Evolutionary conservation across 2,329 filamentous ascomycete species (phyloP).

Genomic region (Phialocephala sp.): DNA sequence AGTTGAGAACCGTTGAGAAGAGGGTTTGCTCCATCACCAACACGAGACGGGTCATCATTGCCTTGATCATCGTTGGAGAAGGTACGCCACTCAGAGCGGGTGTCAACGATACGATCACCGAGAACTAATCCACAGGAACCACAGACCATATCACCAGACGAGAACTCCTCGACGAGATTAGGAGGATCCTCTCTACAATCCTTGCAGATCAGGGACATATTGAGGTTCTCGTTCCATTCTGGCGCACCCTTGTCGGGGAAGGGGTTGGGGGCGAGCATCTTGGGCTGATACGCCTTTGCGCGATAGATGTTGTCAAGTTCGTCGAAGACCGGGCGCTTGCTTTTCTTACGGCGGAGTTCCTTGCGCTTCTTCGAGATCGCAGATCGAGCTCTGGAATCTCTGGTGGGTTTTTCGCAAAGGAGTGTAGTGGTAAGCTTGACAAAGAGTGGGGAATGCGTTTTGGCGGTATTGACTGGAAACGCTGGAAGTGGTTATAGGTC

Average conservation of each 20-base stretch:
- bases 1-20: conserved; percentile 90
- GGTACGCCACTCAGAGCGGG: conserved; percentile 96
- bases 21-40: conserved; percentile 90
- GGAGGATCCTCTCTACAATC: conserved; percentile 94
- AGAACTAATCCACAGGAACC: conserved; percentile 90
- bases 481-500: conserved; percentile 23
- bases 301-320: conserved; percentile 52
- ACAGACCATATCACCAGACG: conserved; percentile 91
- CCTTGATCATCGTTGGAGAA: conserved; percentile 98
- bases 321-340: conserved; percentile 49
- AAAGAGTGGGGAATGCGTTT: conserved; percentile 75
- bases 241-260: conserved; percentile 29
- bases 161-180: conserved; percentile 91
- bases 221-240: conserved; percentile 72
- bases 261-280: conserved; percentile 53
- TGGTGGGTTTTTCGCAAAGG: conserved; percentile 47
- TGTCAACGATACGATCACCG: conserved; percentile 90
- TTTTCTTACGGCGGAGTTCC: conserved; percentile 45
- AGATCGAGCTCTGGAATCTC: conserved; percentile 38
- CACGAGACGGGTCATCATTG: conserved; percentile 96
- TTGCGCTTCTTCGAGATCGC: conserved; percentile 42
- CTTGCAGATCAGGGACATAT: conserved; percentile 81
- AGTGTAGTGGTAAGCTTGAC: conserved; percentile 58
- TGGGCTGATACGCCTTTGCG: conserved; percentile 49
- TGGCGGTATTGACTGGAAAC: conserved; percentile 53